phyloP scores from a whole-genome alignment of 805 yeast species.

The Candida sithepensis region DNA sequence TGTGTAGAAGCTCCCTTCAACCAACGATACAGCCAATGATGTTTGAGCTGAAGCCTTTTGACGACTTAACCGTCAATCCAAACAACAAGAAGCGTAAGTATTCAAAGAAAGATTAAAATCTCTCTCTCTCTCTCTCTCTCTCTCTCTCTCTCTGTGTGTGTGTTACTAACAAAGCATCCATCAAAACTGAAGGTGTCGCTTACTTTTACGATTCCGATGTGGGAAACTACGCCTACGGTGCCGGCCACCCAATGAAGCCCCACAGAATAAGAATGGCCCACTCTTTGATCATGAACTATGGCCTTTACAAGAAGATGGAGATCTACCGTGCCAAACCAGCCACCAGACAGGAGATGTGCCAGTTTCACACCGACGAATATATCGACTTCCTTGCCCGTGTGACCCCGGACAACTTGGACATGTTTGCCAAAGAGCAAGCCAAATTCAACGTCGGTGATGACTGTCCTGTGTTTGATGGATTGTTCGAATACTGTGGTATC shows the following conservation, averaged over 20 bases:
- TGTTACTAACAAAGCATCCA: background rate
- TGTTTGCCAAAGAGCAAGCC: constrained; percentile 82
- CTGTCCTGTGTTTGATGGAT: constrained; percentile 79
- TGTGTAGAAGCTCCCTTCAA: background rate
- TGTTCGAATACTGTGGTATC: constrained; percentile 71
- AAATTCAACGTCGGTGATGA: constrained; percentile 97
- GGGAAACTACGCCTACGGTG: constrained; percentile 96
- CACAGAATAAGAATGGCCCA: constrained; percentile 99
- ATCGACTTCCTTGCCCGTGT: constrained; percentile 88
- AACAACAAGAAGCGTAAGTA: constrained; percentile 45
- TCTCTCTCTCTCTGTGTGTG: constrained; percentile 16
- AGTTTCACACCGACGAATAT: constrained; percentile 96
- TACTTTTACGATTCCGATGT: constrained; percentile 88
- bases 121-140: too few relatives aligned
- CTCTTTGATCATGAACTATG: constrained; percentile 94
- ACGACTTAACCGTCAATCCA: constrained; percentile 53
- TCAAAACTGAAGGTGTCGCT: constrained; percentile 52
- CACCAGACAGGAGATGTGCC: constrained; percentile 96
- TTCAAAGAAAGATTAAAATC: too few relatives aligned
- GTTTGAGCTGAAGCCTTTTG: constrained; percentile 57
- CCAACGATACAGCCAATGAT: constrained; percentile 36
- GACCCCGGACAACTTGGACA: constrained; percentile 86
- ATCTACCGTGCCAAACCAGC: constrained; percentile 97
- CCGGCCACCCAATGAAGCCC: constrained; percentile 99
- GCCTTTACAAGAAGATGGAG: constrained; percentile 94